Evolutionary conservation across 805 yeast genomes (phyloP), one percentile per base, ranked within the genome.

Genomic region (Yamadazyma scolyti): DNA sequence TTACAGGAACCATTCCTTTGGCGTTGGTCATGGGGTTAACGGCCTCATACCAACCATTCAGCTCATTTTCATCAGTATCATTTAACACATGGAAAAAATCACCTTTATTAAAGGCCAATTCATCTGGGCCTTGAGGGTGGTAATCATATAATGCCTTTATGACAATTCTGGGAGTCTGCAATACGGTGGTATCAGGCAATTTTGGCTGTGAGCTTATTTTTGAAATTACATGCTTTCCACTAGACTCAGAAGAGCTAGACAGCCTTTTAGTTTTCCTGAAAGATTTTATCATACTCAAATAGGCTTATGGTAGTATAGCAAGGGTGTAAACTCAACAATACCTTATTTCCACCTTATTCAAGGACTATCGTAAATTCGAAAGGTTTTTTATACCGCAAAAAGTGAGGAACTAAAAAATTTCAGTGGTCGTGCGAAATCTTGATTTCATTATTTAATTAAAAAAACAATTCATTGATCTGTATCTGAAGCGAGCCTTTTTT

Each of bases 1-100:
- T 64, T 24, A 77, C 77, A 4, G 97, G 97, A 1, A 93, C 97
- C 74, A 84, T 75, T 1, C 98, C 98, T 30, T 75, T 70, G 16
- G 72, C 61, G 45, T 81, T 76, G 20, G 83, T 77, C 27, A 82
- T 74, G 9, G 97, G 97, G 53, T 90, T 88, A 31, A 79, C 77
- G 2, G 95, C 97, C 48, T 86, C 88, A 48, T 77, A 86, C 89
- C 95, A 88, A 14, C 77, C 76, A 23, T 71, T 67, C 14, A 37
- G 39, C 20, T 39, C 46, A 26, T 53, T 56, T 33, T 44, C 49
- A 23, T 47, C 50, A 18, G 49, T 56, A 14, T 50, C 58, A 21
- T 41, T 36, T 12, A 63, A 28, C 2, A 93, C 94, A 50, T 86
- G 87, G 60, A 89, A 86, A 52, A 88, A 89, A 50, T 90, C 97